Percentiles rank a stretch among this genome's conserved stretches.
Evolutionary conservation across 2,329 filamentous ascomycete genomes (phyloP).

Genomic region (Alternaria atra): DNA sequence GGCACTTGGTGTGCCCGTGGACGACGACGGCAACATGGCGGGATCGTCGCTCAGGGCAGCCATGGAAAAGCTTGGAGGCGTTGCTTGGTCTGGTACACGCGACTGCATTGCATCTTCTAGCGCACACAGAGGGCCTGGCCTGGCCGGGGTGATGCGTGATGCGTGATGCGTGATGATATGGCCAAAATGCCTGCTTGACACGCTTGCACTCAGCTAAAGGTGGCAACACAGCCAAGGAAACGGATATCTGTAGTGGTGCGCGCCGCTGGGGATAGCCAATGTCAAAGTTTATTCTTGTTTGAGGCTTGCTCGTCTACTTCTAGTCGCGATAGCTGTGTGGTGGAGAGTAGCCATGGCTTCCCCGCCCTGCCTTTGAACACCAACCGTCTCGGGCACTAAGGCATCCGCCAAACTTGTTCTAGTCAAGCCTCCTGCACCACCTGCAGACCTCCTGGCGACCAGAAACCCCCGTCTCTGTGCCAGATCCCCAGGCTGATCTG

Average conservation of each 20-base stretch:
- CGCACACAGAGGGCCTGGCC: background rate
- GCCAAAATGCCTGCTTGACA: background rate
- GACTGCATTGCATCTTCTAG: conserved; percentile 20
- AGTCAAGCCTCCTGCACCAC: conserved; percentile 22
- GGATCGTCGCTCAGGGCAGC: conserved; percentile 8
- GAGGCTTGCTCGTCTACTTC: background rate
- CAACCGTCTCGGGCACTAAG: conserved; percentile 34
- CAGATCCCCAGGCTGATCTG: conserved; percentile 26
- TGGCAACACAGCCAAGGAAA: background rate
- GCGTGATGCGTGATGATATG: background rate
- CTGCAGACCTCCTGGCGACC: conserved; percentile 33
- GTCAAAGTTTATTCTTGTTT: conserved; percentile 3
- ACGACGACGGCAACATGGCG: conserved; percentile 6
- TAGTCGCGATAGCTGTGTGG: conserved; percentile 14
- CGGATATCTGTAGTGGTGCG: conserved; percentile 1
- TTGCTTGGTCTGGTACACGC: conserved; percentile 20
- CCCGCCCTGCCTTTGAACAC: conserved; percentile 25
- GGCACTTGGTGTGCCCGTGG: conserved; percentile 1
- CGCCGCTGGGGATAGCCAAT: background rate
- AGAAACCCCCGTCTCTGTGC: conserved; percentile 27
- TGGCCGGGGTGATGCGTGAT: background rate
- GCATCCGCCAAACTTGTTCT: conserved; percentile 16
- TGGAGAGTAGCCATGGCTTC: conserved; percentile 21
- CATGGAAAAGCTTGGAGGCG: conserved; percentile 6
- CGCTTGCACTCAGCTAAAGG: background rate